Conservation (phyloP, 768 basidiomycete genomes). For the Calocera viscosa region DNA sequence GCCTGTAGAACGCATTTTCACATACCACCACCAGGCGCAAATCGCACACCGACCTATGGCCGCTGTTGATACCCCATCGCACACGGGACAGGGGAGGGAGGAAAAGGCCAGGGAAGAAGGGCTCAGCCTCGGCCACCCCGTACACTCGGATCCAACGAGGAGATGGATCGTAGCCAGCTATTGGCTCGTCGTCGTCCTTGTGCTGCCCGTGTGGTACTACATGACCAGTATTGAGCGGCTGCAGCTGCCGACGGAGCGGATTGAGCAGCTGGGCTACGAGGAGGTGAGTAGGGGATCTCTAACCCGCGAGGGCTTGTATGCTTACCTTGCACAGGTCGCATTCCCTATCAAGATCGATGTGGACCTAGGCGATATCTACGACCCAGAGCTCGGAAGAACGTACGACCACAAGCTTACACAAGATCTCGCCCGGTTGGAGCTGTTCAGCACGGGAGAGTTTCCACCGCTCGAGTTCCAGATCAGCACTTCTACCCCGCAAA, state of each 20-base stretch:
- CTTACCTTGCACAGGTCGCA: neutral
- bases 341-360: neutral
- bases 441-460: neutral
- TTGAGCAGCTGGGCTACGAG: constrained; percentile 40
- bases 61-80: neutral
- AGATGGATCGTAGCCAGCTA: constrained; percentile 59
- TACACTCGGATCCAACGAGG: constrained; percentile 27
- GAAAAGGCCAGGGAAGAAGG: neutral
- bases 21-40: too few species aligned
- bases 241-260: constrained; percentile 50
- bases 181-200: constrained; percentile 62
- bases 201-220: constrained; percentile 85
- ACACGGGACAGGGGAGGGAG: neutral
- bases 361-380: neutral
- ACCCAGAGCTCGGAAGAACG: neutral
- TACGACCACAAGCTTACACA: neutral
- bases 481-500: neutral
- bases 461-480: neutral
- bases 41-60: neutral
- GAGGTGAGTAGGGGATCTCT: constrained; percentile 17
- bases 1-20: too few species aligned
- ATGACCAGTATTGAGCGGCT: constrained; percentile 82
- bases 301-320: neutral
- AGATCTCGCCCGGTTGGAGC: neutral
- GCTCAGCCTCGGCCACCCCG: neutral